Evolutionary conservation across 176 grass and related monocot species (phyloP).

Genomic region (Phragmites australis): DNA sequence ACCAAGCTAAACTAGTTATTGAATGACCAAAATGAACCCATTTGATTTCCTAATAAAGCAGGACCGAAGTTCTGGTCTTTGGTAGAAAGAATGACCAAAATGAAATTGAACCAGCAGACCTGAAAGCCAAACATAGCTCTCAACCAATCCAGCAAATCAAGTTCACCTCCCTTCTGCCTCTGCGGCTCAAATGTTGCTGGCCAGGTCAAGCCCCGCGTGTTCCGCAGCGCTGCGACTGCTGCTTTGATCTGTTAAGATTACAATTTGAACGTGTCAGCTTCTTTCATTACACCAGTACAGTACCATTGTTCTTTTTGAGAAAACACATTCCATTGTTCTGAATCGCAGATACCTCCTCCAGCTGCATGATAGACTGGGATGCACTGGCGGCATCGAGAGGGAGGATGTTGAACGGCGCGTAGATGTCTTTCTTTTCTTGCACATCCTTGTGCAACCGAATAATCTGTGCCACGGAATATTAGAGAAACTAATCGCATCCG

Average conservation of each 20-base stretch:
- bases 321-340: conserved; percentile 24
- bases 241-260: conserved; percentile 53
- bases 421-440: conserved; percentile 93
- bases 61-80: background rate
- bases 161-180: conserved; percentile 74
- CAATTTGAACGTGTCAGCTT: conserved; percentile 3
- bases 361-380: conserved; percentile 90
- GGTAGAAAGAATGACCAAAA: background rate
- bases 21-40: conserved; percentile 8
- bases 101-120: conserved; percentile 47
- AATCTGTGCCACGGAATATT: conserved; percentile 57
- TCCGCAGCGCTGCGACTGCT: conserved; percentile 61
- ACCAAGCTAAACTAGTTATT: conserved; percentile 27
- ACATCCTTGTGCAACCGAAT: conserved; percentile 72
- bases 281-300: conserved; percentile 31
- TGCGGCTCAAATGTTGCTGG: conserved; percentile 72
- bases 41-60: background rate
- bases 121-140: conserved; percentile 99
- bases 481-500: conserved; percentile 32
- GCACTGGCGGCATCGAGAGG: conserved; percentile 82
- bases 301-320: background rate
- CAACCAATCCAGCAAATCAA: conserved; percentile 95
- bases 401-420: conserved; percentile 75
- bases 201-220: conserved; percentile 75
- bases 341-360: conserved; percentile 71